These are phyloP conservation scores for Trichoderma sp. DNA, from an alignment of 2,329 filamentous ascomycete species.

Conservation along the genomic window DNA sequence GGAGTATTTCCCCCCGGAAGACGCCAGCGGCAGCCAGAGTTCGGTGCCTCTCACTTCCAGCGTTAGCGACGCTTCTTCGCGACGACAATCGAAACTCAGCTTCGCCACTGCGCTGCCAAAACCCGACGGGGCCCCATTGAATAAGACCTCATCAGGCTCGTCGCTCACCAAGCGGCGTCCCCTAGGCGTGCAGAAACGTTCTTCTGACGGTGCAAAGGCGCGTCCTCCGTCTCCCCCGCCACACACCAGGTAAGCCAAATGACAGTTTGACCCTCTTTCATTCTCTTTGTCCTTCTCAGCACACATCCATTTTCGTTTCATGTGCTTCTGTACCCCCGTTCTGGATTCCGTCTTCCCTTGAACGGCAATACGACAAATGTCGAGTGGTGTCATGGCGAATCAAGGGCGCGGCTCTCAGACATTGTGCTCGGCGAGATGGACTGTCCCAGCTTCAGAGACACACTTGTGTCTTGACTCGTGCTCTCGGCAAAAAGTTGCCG, in stretches of 20 bases:
- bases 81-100: slow-evolving; percentile 42
- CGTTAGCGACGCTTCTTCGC: slow-evolving; percentile 32
- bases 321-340: neutral
- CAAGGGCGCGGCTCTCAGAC: slow-evolving; percentile 22
- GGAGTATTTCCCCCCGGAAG: slow-evolving; percentile 19
- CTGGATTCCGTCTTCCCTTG: neutral
- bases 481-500: slow-evolving; percentile 30
- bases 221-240: slow-evolving; percentile 54
- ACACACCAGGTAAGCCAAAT: slow-evolving; percentile 49
- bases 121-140: slow-evolving; percentile 36
- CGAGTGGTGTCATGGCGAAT: neutral
- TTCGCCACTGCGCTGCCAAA: slow-evolving; percentile 42
- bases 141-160: slow-evolving; percentile 39
- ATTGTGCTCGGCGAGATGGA: slow-evolving; percentile 15
- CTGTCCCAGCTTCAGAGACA: slow-evolving; percentile 15
- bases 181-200: slow-evolving; percentile 30
- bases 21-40: slow-evolving; percentile 19
- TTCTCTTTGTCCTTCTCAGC: neutral
- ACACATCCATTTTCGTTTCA: neutral
- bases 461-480: neutral
- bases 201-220: slow-evolving; percentile 50
- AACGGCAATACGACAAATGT: slow-evolving; percentile 19
- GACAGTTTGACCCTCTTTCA: neutral
- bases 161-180: slow-evolving; percentile 18
- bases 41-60: slow-evolving; percentile 30